Conservation (phyloP, 202 grass and related monocot species). For the Eragrostis tef region DNA sequence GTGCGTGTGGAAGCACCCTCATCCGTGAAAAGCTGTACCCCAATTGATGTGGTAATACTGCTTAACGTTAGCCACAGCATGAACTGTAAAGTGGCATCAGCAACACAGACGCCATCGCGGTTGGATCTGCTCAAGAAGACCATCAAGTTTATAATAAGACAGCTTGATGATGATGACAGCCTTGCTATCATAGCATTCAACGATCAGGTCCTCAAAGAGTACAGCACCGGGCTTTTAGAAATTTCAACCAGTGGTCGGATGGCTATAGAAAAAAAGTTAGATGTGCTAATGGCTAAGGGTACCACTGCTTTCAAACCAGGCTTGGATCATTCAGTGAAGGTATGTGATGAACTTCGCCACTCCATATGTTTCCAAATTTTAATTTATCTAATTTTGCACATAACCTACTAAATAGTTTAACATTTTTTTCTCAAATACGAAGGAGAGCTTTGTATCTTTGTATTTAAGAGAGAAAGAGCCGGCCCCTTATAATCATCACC, state of each 20-base stretch:
- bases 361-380: not conserved
- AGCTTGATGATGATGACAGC: not conserved
- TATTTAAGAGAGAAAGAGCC: no score
- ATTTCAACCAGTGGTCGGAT: not conserved
- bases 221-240: not conserved
- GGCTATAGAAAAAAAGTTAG: not conserved
- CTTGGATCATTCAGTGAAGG: slow-evolving; percentile 35
- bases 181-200: slow-evolving; percentile 26
- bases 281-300: not conserved
- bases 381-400: not conserved
- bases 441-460: no score
- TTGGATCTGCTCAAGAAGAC: slow-evolving; percentile 11
- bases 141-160: slow-evolving; percentile 22
- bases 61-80: slow-evolving; percentile 1
- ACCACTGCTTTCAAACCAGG: slow-evolving; percentile 17
- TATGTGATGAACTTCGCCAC: not conserved
- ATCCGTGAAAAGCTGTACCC: no score
- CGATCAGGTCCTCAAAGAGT: slow-evolving; percentile 3
- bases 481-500: no score
- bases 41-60: not conserved
- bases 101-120: not conserved
- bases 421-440: no score
- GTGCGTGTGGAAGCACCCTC: slow-evolving; percentile 24
- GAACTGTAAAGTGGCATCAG: not conserved
- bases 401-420: not conserved